These are phyloP conservation scores for Aspergillus olivimuriae DNA, from an alignment of 495 filamentous ascomycete genomes.

Conservation along the genomic window DNA sequence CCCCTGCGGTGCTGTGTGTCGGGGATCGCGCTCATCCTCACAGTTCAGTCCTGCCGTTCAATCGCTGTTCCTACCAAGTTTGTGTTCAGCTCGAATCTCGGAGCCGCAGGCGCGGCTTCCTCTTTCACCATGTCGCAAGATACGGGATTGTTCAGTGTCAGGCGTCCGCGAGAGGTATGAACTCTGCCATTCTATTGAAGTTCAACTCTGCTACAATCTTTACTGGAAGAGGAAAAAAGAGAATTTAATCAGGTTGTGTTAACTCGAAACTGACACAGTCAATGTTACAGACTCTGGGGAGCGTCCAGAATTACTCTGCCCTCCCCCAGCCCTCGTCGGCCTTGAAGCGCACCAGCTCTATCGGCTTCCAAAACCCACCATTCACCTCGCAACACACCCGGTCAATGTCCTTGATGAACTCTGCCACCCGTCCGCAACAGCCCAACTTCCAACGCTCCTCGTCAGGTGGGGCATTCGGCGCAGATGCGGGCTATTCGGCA, in stretches of 20 bases:
- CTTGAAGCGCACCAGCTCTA: constrained; percentile 88
- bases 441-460: constrained; percentile 80
- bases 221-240: no score
- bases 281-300: constrained; percentile 61
- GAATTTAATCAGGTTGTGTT: no score
- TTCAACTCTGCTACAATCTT: no score
- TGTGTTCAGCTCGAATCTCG: no score
- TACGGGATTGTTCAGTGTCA: constrained; percentile 66
- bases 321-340: constrained; percentile 91
- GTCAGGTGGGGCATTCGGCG: constrained; percentile 59
- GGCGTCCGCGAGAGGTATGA: constrained; percentile 65
- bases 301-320: constrained; percentile 68
- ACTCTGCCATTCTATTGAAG: no score
- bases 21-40: not conserved
- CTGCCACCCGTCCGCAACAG: constrained; percentile 79
- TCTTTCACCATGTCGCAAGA: constrained; percentile 65
- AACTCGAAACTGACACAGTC: constrained; percentile 12
- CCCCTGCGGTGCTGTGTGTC: not conserved
- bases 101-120: constrained; percentile 30
- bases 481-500: constrained; percentile 72
- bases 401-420: constrained; percentile 79
- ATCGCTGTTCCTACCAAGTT: no score
- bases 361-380: constrained; percentile 55
- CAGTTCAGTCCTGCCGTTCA: no score
- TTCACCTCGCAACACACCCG: constrained; percentile 67